Evolutionary conservation across 257 asterid species (phyloP), one percentile per base, ranked within the genome.

Genomic region (Verbascum thapsus): DNA sequence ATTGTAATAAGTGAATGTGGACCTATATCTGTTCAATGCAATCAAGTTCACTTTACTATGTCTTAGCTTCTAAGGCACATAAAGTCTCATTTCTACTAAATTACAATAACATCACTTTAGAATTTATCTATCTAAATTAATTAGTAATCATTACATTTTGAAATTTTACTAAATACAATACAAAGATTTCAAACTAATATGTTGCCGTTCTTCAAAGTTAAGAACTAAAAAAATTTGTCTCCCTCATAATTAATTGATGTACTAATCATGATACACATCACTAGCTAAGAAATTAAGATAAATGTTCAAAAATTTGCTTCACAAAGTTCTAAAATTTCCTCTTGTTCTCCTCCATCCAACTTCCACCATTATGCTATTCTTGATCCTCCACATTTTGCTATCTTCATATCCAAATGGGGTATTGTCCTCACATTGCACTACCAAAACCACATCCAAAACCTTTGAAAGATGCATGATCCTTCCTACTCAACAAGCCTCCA

Each of bases 401-500:
- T 58, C 76, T 56, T 40, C 74, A 39, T 51, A 67, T 30, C 38
- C 74, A 1, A 51, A 51, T 13, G 16, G 16, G 10, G 95, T 60
- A 4, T 18, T 41, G 6, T 77, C 96, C 32, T 68, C 90, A 2
- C 88, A 64, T 5, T 91, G 98, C 73, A 67, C 80, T 20, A 78
- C 85, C 11, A 58, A 51, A 3, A 80, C 92, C 51, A 48, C 83
- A 8, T 45, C 88, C 0, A 88, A 79, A 61, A 80, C 75, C 15
- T 89, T 80, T 50, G 77, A 85, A 16, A 78, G 73, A 72, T 92
- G 99, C 78, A 79, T 78, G 84, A 53, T 78, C 2, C 89, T 92
- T 30, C 86, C 89, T 3, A 76, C 95, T 0, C 99, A 92, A 69
- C 79, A 85, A 66, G 96, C 99, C 22, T 89, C 99, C 48, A 73